Evolutionary conservation across 2,329 filamentous ascomycete genomes (phyloP).

Genomic region (Alternaria hordeiaustralica): DNA sequence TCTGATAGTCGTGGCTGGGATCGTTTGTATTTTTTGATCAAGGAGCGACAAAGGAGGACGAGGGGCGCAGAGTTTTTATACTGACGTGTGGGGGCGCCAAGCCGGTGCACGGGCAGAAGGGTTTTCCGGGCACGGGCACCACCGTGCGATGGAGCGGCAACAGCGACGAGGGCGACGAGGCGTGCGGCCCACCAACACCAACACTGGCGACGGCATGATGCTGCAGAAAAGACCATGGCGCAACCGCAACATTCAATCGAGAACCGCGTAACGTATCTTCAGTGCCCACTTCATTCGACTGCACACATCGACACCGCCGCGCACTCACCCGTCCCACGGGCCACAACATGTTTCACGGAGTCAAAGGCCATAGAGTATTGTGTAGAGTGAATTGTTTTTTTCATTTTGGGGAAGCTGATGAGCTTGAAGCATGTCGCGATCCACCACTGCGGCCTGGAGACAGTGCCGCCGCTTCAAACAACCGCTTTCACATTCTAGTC

Average conservation of each 20-base stretch:
- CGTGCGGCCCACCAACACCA: neutral
- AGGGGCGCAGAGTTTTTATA: slow-evolving; percentile 33
- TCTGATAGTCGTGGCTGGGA: slow-evolving; percentile 71
- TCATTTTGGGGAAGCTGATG: slow-evolving; percentile 8
- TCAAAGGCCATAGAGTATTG: neutral
- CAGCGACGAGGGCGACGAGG: neutral
- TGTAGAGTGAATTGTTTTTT: slow-evolving; percentile 1
- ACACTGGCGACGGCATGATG: neutral
- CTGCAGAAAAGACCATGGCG: neutral
- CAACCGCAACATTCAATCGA: neutral
- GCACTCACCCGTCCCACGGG: neutral
- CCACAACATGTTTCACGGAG: neutral
- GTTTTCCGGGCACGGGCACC: slow-evolving; percentile 3
- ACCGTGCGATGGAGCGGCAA: neutral
- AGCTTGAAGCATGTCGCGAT: slow-evolving; percentile 1
- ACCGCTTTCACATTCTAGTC: slow-evolving; percentile 8
- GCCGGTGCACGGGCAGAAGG: neutral
- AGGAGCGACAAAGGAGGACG: slow-evolving; percentile 52
- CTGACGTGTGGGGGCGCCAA: slow-evolving; percentile 6
- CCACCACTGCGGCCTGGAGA: neutral
- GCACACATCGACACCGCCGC: neutral
- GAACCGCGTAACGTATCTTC: neutral
- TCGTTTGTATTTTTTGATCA: slow-evolving; percentile 66
- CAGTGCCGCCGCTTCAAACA: slow-evolving; percentile 3
- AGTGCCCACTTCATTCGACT: neutral